These are phyloP conservation scores for Rubia tinctorum DNA, from an alignment of 305 asterid genomes.

Conservation along the genomic window DNA sequence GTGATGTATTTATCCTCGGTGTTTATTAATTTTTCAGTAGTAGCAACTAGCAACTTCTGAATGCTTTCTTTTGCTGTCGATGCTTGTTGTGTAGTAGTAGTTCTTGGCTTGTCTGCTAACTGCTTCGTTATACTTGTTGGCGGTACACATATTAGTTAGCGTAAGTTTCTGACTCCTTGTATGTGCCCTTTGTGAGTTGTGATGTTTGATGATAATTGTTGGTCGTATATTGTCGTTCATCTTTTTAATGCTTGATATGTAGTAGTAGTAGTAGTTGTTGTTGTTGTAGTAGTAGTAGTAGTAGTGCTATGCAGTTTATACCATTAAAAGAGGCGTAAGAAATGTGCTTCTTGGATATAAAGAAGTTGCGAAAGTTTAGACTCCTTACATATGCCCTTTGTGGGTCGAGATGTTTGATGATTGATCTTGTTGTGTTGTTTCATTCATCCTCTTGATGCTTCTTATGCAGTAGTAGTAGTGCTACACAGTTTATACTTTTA, in stretches of 20 bases:
- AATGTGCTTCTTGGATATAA: constrained; percentile 34
- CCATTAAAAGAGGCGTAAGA: constrained; percentile 13
- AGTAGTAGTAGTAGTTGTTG: background rate
- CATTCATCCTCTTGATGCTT: background rate
- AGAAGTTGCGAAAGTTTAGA: constrained; percentile 22
- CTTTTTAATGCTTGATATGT: background rate
- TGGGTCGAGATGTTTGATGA: no score
- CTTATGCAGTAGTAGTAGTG: background rate
- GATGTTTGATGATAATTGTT: no score
- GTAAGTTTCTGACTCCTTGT: no score
- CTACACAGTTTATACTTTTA: constrained; percentile 4
- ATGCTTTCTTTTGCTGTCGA: background rate
- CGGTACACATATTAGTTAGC: constrained; percentile 11
- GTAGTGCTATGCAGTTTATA: background rate
- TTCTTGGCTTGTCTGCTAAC: no score
- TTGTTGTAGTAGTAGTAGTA: no score
- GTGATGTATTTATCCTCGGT: no score
- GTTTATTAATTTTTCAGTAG: no score
- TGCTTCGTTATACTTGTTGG: no score
- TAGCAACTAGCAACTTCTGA: background rate
- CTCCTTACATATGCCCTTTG: no score
- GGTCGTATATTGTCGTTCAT: background rate
- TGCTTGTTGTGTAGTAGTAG: background rate
- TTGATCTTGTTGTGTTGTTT: no score
- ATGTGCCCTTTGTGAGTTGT: no score